Conservation (phyloP, 2,329 filamentous ascomycete genomes). For the Epichloe coenophiala region DNA sequence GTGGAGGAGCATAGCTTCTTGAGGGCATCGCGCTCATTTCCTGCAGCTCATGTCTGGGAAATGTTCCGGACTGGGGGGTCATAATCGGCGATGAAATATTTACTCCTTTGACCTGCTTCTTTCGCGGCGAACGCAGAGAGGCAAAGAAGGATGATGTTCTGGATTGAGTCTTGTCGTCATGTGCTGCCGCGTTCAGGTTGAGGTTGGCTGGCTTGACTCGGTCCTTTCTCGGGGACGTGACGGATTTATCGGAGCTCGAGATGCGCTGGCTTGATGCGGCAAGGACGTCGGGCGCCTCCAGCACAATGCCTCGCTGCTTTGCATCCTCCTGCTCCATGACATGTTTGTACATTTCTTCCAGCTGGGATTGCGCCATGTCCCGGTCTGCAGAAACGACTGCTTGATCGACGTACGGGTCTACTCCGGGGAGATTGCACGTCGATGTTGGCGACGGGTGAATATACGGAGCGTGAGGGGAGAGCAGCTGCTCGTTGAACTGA, state of each 20-base stretch:
- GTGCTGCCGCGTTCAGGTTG: slow-evolving; percentile 28
- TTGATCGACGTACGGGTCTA: slow-evolving; percentile 63
- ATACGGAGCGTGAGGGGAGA: slow-evolving; percentile 22
- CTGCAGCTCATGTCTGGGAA: slow-evolving; percentile 39
- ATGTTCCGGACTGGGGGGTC: slow-evolving; percentile 48
- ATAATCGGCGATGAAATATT: slow-evolving; percentile 53
- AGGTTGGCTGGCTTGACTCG: slow-evolving; percentile 36
- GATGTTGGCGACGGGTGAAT: slow-evolving; percentile 32
- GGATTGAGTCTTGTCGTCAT: slow-evolving; percentile 39
- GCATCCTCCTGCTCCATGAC: slow-evolving; percentile 80
- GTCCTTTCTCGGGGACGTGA: slow-evolving; percentile 26
- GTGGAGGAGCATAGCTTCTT: slow-evolving; percentile 42
- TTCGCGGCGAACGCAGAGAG: slow-evolving; percentile 46
- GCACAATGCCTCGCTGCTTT: slow-evolving; percentile 40
- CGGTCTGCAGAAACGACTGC: slow-evolving; percentile 62
- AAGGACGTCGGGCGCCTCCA: slow-evolving; percentile 29
- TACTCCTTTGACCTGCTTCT: slow-evolving; percentile 37
- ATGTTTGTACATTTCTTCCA: slow-evolving; percentile 82
- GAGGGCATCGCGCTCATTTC: slow-evolving; percentile 46
- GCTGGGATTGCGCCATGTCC: slow-evolving; percentile 62
- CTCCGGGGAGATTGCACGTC: slow-evolving; percentile 37
- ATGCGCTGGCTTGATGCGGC: slow-evolving; percentile 15
- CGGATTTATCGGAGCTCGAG: slow-evolving; percentile 14
- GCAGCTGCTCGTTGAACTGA: slow-evolving; percentile 12
- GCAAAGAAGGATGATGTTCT: slow-evolving; percentile 46